phyloP scores from a whole-genome alignment of 169 alveolate genomes.

The Besnoitia besnoiti region DNA sequence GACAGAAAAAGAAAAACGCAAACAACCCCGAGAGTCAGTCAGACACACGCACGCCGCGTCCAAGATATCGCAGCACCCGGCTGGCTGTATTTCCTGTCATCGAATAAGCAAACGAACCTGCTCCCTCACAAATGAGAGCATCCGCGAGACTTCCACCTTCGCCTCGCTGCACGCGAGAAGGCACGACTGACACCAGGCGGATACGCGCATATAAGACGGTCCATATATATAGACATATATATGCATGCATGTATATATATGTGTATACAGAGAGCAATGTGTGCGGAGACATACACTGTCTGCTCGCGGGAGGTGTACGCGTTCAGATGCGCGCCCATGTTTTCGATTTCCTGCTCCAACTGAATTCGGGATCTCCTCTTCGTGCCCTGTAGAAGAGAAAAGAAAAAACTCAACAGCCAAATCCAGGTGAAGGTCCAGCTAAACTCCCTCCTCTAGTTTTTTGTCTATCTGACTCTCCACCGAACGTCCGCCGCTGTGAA shows the following conservation, averaged over 20 bases:
- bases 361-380: conserved; percentile 87
- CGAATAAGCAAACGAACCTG: no score
- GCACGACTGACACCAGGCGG: background rate
- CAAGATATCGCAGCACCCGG: background rate
- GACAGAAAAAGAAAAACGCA: background rate
- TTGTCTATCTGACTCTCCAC: no score
- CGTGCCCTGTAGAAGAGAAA: conserved; percentile 86
- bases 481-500: no score
- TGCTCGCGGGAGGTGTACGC: conserved; percentile 98
- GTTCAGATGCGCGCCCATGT: conserved; percentile 95
- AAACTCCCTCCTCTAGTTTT: no score
- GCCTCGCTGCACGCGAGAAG: background rate
- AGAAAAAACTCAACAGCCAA: background rate
- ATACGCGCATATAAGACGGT: background rate
- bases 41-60: background rate
- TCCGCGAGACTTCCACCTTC: no score
- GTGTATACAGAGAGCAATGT: background rate
- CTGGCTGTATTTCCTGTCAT: background rate
- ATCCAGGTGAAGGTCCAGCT: no score
- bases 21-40: background rate
- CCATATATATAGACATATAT: background rate
- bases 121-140: no score
- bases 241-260: background rate
- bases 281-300: conserved; percentile 83
- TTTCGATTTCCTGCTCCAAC: conserved; percentile 95